phyloP scores from a whole-genome alignment of 140 eudicot species.

The Anethum foeniculum region DNA sequence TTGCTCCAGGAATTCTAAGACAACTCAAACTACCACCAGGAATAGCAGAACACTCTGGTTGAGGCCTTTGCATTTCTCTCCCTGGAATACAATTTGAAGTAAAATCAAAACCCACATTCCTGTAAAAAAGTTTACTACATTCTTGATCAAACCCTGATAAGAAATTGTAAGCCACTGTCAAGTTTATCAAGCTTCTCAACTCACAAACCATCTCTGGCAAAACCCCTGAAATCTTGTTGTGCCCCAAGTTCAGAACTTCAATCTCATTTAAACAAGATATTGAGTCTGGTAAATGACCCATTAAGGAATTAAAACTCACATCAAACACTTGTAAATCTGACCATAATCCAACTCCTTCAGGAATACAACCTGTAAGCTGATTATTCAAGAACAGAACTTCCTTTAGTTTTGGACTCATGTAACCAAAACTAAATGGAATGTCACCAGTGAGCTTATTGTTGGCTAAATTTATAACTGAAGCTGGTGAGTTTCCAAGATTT shows the following conservation, averaged over 20 bases:
- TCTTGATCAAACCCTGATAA: slow-evolving; percentile 70
- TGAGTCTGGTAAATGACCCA: slow-evolving; percentile 88
- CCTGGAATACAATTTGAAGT: slow-evolving; percentile 86
- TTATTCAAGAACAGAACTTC: slow-evolving; percentile 77
- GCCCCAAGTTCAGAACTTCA: slow-evolving; percentile 70
- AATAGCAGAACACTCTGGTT: slow-evolving; percentile 57
- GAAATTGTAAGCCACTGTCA: slow-evolving; percentile 81
- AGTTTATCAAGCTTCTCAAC: slow-evolving; percentile 47
- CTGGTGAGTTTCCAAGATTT: slow-evolving; percentile 73
- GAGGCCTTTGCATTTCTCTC: slow-evolving; percentile 66
- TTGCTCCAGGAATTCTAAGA: slow-evolving; percentile 55
- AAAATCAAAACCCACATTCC: slow-evolving; percentile 76
- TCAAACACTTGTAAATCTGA: slow-evolving; percentile 73
- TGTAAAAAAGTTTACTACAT: slow-evolving; percentile 41
- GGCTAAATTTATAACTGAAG: slow-evolving; percentile 84
- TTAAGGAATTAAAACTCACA: slow-evolving; percentile 64
- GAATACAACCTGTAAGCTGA: slow-evolving; percentile 81
- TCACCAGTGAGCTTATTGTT: slow-evolving; percentile 63
- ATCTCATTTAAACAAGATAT: slow-evolving; percentile 69
- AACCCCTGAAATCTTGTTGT: slow-evolving; percentile 73
- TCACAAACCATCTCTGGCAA: slow-evolving; percentile 81
- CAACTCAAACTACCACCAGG: slow-evolving; percentile 74
- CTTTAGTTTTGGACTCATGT: slow-evolving; percentile 54
- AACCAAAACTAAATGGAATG: slow-evolving; percentile 59
- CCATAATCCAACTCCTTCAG: slow-evolving; percentile 87